Percentiles rank a stretch among this genome's conserved stretches.
These are phyloP conservation scores for Cubamyces sp. DNA, from an alignment of 768 basidiomycete genomes.

Conservation along the genomic window DNA sequence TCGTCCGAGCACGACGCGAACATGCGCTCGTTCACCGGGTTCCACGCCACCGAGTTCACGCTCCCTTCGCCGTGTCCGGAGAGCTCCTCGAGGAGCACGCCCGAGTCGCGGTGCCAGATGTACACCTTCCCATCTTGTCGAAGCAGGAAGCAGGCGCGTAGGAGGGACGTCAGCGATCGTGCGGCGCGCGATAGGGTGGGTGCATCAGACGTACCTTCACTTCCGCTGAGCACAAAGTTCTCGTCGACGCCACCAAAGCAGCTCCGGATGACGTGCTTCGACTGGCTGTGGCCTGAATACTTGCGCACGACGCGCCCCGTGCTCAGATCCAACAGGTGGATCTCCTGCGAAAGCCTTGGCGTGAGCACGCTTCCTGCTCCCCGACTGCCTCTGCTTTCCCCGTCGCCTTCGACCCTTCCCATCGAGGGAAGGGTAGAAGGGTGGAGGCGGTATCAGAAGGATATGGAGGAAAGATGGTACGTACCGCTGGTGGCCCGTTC, in stretches of 20 bases:
- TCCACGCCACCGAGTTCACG: conserved; percentile 97
- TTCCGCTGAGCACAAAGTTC: conserved; percentile 91
- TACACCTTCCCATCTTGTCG: conserved; percentile 94
- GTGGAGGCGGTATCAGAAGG: not conserved
- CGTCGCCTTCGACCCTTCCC: conserved; percentile 10
- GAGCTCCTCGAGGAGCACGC: conserved; percentile 82
- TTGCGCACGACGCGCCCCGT: conserved; percentile 72
- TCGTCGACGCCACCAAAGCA: conserved; percentile 92
- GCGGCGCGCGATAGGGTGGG: not conserved
- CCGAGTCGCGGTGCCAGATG: conserved; percentile 92
- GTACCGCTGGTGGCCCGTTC: conserved; percentile 51
- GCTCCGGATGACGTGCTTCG: conserved; percentile 84
- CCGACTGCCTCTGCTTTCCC: not conserved
- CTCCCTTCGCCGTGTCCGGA: conserved; percentile 86
- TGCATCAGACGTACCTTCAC: conserved; percentile 71
- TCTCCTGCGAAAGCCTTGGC: conserved; percentile 59
- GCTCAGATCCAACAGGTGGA: conserved; percentile 84
- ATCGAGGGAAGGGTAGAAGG: not conserved
- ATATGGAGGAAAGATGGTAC: conserved; percentile 10
- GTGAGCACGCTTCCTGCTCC: conserved; percentile 9
- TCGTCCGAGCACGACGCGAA: conserved; percentile 98
- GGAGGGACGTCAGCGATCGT: not conserved
- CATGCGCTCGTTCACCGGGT: conserved; percentile 84
- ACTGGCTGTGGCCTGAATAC: conserved; percentile 86
- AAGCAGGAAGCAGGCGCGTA: not conserved